Evolutionary conservation across 495 filamentous ascomycete species (phyloP), one percentile per base, ranked within the genome.

Genomic region (Xanthoparmelia taractica): DNA sequence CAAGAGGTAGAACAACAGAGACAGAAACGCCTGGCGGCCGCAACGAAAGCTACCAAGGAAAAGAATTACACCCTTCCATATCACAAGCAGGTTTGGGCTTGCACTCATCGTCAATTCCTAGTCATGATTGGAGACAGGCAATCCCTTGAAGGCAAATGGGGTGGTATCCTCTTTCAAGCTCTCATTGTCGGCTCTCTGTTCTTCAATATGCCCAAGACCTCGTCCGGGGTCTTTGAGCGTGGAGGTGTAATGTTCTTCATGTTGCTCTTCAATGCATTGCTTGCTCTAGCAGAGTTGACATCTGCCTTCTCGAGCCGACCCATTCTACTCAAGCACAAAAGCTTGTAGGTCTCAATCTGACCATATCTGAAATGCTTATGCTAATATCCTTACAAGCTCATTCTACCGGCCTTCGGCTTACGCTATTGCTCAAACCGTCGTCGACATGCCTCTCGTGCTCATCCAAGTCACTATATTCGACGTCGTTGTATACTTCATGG

Each of bases 371-470:
- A 20, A 20, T 7, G 38, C 52, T 33, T n/a, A 15, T 15, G n/a
- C 52, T 61, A 27, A 65, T 34, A 1, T 8, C 5, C 18, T 6
- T 8, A 2, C 0, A 45, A 69, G 78, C 70, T 87, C 87, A 4
- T 93, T 95, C 71, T 93, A 93, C 69, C 85, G 89, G 4, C 91
- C 91, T 17, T 80, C 87, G 4, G 90, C 91, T 48, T 90, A 85
- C 64, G 87, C 85, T 8, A 79, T 96, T 41, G 90, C 89, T 2
- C 84, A 91, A 50, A 87, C 88, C 4, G 78, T 91, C 17, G 82
- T 89, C 17, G 91, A 96, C 69, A 70, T 90, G 5, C 90, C 90
- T 4, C 75, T 92, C 8, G 81, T 89, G 4, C 74, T 90, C 27
- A 70, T 85, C 34, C 87, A 92, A 67, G 85, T 90, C 0, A 64